Percentiles rank a stretch among this genome's conserved stretches.
Evolutionary conservation across 306 rosid genomes (phyloP).

Genomic region (Corylus heterophylla): DNA sequence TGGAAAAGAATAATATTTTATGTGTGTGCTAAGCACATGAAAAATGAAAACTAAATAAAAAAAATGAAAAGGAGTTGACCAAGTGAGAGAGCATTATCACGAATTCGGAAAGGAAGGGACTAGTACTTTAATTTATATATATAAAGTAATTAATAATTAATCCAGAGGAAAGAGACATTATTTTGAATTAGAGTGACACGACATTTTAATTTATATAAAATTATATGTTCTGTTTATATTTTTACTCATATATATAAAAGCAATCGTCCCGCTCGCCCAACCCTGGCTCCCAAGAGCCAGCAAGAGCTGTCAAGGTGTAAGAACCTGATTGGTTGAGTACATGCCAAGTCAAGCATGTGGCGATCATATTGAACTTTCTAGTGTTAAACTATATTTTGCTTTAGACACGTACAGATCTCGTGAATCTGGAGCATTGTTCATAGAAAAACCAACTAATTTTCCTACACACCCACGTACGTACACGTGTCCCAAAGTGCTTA

Average conservation of each 20-base stretch:
- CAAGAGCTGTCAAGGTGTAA: not conserved
- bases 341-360: conserved; percentile 2
- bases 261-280: not conserved
- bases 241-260: too few relatives aligned
- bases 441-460: conserved; percentile 15
- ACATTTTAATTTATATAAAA: too few relatives aligned
- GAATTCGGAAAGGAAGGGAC: too few relatives aligned
- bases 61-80: too few relatives aligned
- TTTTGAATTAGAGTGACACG: too few relatives aligned
- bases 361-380: not conserved
- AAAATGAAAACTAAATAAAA: too few relatives aligned
- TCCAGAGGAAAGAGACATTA: too few relatives aligned
- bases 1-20: too few relatives aligned
- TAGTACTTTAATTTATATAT: too few relatives aligned
- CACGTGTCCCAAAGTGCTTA: conserved; percentile 27
- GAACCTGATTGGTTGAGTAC: not conserved
- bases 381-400: not conserved
- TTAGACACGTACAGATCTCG: conserved; percentile 33
- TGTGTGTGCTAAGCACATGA: too few relatives aligned
- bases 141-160: too few relatives aligned
- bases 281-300: not conserved
- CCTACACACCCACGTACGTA: not conserved
- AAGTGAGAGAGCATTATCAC: too few relatives aligned
- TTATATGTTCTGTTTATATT: not conserved
- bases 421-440: conserved; percentile 15